A percentile compares a stretch with the other conserved stretches of the same genome.
Conservation (phyloP, 805 yeast genomes). For the Candida insectorum region DNA sequence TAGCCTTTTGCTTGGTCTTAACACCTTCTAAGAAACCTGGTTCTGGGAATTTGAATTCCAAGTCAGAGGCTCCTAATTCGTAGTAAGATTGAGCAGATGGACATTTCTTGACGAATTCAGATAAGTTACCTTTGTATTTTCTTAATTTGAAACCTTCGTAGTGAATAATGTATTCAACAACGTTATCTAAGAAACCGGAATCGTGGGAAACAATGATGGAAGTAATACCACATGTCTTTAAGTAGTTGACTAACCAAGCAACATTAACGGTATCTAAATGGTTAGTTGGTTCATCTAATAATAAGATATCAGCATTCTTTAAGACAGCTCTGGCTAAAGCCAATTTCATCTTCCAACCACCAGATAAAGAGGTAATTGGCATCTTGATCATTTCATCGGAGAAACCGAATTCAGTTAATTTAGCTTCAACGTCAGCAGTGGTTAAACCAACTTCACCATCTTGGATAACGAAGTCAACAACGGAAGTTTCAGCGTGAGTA, state of each 20-base stretch:
- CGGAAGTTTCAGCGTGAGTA: constrained; percentile 93
- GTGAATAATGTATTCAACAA: constrained; percentile 97
- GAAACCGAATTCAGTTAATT: constrained; percentile 90
- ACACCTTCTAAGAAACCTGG: constrained; percentile 99
- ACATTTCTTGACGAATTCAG: constrained; percentile 97
- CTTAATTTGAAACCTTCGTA: constrained; percentile 99
- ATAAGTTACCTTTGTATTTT: constrained; percentile 99
- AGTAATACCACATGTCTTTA: constrained; percentile 97
- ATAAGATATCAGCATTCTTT: constrained; percentile 95
- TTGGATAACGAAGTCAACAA: constrained; percentile 85
- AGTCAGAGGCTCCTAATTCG: constrained; percentile 97
- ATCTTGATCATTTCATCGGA: constrained; percentile 85
- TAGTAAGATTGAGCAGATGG: constrained; percentile 99
- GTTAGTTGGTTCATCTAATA: constrained; percentile 99
- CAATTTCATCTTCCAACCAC: constrained; percentile 99
- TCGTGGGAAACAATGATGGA: constrained; percentile 99
- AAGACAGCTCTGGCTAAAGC: constrained; percentile 99
- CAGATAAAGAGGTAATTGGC: constrained; percentile 97
- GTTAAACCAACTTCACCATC: constrained; percentile 74
- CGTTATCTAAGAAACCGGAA: constrained; percentile 98
- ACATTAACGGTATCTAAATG: constrained; percentile 99
- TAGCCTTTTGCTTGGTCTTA: constrained; percentile 99
- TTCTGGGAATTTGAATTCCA: constrained; percentile 97
- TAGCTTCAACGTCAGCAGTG: constrained; percentile 64
- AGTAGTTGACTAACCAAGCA: constrained; percentile 99